These are phyloP conservation scores for Cordyceps cicadae DNA, from an alignment of 2,329 filamentous ascomycete species.

Conservation along the genomic window DNA sequence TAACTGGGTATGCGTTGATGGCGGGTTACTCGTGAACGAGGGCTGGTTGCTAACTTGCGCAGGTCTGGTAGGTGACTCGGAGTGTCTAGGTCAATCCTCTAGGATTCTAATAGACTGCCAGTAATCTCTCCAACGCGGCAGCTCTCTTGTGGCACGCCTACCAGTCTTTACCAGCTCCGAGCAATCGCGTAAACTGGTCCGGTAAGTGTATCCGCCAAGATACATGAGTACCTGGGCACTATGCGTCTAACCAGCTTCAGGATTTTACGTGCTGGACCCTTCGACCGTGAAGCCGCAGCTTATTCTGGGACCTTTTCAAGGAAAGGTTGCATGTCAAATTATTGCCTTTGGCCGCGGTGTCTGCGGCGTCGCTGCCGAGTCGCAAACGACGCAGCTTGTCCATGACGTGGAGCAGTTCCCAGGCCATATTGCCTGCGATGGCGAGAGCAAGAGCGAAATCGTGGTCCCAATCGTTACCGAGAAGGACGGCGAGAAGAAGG, in stretches of 20 bases:
- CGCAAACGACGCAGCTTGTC: constrained; percentile 54
- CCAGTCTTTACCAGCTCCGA: constrained; percentile 60
- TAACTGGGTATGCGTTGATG: constrained; percentile 58
- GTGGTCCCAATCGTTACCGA: constrained; percentile 61
- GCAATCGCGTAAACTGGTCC: constrained; percentile 67
- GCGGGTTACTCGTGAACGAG: not conserved
- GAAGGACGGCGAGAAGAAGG: constrained; percentile 28
- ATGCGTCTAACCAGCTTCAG: constrained; percentile 27
- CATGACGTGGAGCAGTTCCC: constrained; percentile 66
- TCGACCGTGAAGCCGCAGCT: constrained; percentile 40
- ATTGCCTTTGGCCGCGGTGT: constrained; percentile 68
- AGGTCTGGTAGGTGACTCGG: constrained; percentile 17
- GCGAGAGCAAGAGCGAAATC: constrained; percentile 68
- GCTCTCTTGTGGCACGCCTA: constrained; percentile 74
- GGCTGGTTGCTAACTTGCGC: not conserved
- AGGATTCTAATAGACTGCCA: constrained; percentile 23
- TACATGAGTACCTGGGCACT: not conserved
- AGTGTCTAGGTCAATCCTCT: not conserved
- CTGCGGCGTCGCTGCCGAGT: constrained; percentile 61
- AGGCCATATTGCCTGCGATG: constrained; percentile 76
- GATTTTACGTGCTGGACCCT: constrained; percentile 64
- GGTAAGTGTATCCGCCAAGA: constrained; percentile 32
- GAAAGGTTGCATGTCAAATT: constrained; percentile 71
- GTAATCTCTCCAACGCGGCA: constrained; percentile 69
- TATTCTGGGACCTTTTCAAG: constrained; percentile 73